These are phyloP conservation scores for Aspergillus fischeri DNA, from an alignment of 2,329 filamentous ascomycete species.

Conservation along the genomic window DNA sequence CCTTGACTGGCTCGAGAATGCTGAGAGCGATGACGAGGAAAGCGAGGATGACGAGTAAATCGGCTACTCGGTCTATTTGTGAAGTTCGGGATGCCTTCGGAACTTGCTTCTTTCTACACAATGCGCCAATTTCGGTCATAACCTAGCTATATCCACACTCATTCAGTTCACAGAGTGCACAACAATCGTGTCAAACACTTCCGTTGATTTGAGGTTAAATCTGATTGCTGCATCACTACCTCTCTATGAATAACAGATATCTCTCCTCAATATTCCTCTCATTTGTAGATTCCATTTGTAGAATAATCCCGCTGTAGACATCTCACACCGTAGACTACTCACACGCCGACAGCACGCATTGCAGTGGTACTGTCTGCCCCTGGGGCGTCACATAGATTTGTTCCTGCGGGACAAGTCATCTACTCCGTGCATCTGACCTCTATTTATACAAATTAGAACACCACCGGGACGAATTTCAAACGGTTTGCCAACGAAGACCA, in stretches of 20 bases:
- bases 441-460: slow-evolving; percentile 12
- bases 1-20: slow-evolving; percentile 87
- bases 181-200: not conserved
- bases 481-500: slow-evolving; percentile 26
- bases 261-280: not conserved
- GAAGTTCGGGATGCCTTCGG: slow-evolving; percentile 2
- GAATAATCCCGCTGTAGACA: not conserved
- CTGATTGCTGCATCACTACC: not conserved
- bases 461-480: slow-evolving; percentile 30
- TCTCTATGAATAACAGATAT: not conserved
- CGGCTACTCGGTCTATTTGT: not conserved
- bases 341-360: not conserved
- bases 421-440: not conserved
- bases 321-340: not conserved
- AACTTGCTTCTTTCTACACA: not conserved
- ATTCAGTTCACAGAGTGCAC: not conserved
- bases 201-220: not conserved
- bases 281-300: not conserved
- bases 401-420: not conserved
- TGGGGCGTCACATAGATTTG: not conserved
- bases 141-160: not conserved
- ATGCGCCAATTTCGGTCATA: not conserved
- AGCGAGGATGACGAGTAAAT: slow-evolving; percentile 50
- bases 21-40: slow-evolving; percentile 68
- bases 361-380: not conserved